These are phyloP conservation scores for Pichia sp. DNA, from an alignment of 1,139 yeast species.

Conservation along the genomic window DNA sequence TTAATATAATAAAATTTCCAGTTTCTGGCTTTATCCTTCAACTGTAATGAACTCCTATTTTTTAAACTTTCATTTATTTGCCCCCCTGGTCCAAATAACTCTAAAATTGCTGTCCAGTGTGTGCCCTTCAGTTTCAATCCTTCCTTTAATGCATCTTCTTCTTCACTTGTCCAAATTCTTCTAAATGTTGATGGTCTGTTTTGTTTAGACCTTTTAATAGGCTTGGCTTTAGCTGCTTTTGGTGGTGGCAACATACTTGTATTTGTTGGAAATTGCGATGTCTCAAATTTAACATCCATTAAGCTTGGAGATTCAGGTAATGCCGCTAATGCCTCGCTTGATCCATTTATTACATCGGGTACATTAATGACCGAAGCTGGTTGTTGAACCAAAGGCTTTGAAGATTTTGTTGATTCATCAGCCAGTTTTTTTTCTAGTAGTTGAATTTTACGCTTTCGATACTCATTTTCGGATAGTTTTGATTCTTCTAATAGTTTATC, in stretches of 20 bases:
- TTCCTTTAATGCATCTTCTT: constrained; percentile 75
- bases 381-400: neutral
- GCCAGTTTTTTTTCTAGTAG: neutral
- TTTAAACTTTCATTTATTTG: constrained; percentile 74
- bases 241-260: neutral
- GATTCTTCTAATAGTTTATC: neutral
- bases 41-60: constrained; percentile 81
- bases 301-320: neutral
- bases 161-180: constrained; percentile 83
- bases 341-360: neutral
- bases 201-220: constrained; percentile 18
- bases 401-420: neutral
- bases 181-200: constrained; percentile 34
- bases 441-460: constrained; percentile 3
- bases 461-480: neutral
- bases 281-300: neutral
- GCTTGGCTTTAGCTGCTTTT: neutral
- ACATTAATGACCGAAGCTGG: neutral
- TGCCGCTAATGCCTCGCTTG: neutral
- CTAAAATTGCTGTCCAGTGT: constrained; percentile 85
- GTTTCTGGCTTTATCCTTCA: constrained; percentile 92
- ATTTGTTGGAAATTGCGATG: neutral
- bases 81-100: constrained; percentile 90
- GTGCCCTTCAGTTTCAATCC: constrained; percentile 86
- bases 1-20: constrained; percentile 85